phyloP scores from a whole-genome alignment of 2,329 filamentous ascomycete genomes.

The Hypoxylon sp. region DNA sequence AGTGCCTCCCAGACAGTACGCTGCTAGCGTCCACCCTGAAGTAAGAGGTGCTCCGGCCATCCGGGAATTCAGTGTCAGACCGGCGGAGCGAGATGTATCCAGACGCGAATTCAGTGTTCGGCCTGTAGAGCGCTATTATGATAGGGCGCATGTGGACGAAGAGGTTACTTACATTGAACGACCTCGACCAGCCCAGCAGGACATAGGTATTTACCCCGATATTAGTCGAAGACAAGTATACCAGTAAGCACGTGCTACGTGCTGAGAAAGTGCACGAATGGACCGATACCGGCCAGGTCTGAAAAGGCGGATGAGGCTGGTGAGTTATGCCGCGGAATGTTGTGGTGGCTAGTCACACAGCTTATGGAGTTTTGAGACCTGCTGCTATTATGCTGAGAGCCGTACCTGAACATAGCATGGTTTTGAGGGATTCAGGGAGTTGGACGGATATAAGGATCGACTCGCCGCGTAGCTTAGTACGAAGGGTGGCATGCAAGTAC shows the following conservation, averaged over 20 bases:
- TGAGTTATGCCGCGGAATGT: background rate
- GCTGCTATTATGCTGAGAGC: conserved; percentile 7
- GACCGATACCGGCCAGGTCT: background rate
- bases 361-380: conserved; percentile 12
- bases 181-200: conserved; percentile 56
- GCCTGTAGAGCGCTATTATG: conserved; percentile 60
- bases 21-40: conserved; percentile 55
- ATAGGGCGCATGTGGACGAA: conserved; percentile 52
- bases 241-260: conserved; percentile 39
- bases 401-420: conserved; percentile 18
- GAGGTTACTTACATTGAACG: conserved; percentile 61
- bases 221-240: conserved; percentile 51
- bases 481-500: conserved; percentile 21
- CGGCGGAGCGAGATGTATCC: conserved; percentile 50
- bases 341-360: background rate
- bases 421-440: conserved; percentile 7
- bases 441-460: conserved; percentile 15
- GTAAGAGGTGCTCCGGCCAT: conserved; percentile 47
- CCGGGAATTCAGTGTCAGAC: conserved; percentile 52
- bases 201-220: conserved; percentile 59
- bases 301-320: background rate
- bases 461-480: conserved; percentile 22
- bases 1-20: conserved; percentile 62
- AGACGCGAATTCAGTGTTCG: conserved; percentile 57
- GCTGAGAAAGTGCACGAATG: background rate